Percentiles rank a stretch among this genome's conserved stretches.
Evolutionary conservation across 768 basidiomycete genomes (phyloP).

Genomic region (Phanerochaete sordida): DNA sequence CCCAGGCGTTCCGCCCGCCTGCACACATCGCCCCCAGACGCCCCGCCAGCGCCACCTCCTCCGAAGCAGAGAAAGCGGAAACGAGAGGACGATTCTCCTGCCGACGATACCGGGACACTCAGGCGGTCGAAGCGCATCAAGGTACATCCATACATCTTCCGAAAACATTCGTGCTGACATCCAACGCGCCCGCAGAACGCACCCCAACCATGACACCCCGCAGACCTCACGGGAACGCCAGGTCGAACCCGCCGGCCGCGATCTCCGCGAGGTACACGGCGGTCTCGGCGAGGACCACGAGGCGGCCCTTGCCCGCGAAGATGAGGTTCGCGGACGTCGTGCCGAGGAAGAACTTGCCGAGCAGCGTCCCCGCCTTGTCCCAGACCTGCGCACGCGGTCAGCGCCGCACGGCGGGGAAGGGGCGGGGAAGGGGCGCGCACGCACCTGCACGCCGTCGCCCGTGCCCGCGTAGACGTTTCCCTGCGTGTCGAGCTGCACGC

Average conservation of each 20-base stretch:
- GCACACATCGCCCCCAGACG: no score
- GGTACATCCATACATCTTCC: no score
- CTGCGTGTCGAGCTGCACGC: slow-evolving; percentile 56
- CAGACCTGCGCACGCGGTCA: slow-evolving; percentile 38
- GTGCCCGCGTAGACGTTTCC: slow-evolving; percentile 68
- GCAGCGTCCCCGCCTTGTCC: slow-evolving; percentile 48
- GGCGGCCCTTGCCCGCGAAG: slow-evolving; percentile 36
- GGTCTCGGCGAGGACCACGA: slow-evolving; percentile 39
- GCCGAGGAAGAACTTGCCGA: slow-evolving; percentile 62
- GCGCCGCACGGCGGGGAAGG: no score
- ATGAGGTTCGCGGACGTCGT: slow-evolving; percentile 35
- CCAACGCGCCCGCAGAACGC: no score
- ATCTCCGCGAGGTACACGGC: slow-evolving; percentile 36
- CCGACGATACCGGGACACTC: no score
- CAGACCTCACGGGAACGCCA: slow-evolving; percentile 26
- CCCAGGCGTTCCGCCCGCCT: no score
- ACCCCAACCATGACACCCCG: no score
- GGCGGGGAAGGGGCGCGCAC: slow-evolving; percentile 11
- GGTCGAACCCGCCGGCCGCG: slow-evolving; percentile 27
- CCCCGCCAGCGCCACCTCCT: no score
- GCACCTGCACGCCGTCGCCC: slow-evolving; percentile 66
- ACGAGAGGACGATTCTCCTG: no score
- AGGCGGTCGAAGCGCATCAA: no score
- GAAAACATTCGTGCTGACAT: no score
- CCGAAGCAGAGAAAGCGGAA: no score